phyloP scores from a whole-genome alignment of 352 stramenopile genomes.

The Thalassiosira ordinaria region DNA sequence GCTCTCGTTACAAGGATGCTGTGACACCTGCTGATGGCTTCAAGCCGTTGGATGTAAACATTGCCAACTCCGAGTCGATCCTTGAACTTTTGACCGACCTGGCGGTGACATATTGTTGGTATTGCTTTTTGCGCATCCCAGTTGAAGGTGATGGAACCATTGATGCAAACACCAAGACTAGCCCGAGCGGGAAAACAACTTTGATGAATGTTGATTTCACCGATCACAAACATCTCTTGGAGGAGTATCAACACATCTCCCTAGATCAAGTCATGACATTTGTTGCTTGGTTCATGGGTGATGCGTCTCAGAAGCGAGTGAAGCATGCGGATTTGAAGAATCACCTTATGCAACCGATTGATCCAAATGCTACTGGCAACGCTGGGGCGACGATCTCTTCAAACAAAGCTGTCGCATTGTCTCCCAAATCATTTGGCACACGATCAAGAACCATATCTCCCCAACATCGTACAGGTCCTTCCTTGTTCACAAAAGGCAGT shows the following conservation, averaged over 20 bases:
- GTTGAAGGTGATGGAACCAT: background rate
- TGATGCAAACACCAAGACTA: too few species aligned
- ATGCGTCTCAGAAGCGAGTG: background rate
- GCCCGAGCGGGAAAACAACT: background rate
- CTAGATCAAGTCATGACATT: constrained; percentile 11
- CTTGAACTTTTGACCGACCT: background rate
- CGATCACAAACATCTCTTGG: background rate
- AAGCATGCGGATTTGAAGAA: background rate
- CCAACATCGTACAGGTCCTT: constrained; percentile 13
- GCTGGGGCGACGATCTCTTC: constrained; percentile 10
- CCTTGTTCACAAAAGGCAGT: constrained; percentile 14
- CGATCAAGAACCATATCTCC: constrained; percentile 17
- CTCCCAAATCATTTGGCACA: background rate
- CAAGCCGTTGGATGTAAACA: background rate
- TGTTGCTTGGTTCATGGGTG: background rate
- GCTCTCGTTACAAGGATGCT: too few species aligned
- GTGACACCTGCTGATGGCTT: background rate
- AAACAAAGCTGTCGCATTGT: constrained; percentile 11
- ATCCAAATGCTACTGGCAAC: constrained; percentile 16
- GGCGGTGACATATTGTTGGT: background rate
- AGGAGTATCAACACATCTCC: background rate
- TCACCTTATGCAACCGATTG: background rate
- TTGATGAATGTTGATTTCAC: background rate
- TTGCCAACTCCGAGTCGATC: constrained; percentile 4
- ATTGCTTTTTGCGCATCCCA: background rate